Percentiles rank a stretch among this genome's conserved stretches.
phyloP scores from a whole-genome alignment of 2,329 filamentous ascomycete genomes.

The Calonectria pseudoturangicola region DNA sequence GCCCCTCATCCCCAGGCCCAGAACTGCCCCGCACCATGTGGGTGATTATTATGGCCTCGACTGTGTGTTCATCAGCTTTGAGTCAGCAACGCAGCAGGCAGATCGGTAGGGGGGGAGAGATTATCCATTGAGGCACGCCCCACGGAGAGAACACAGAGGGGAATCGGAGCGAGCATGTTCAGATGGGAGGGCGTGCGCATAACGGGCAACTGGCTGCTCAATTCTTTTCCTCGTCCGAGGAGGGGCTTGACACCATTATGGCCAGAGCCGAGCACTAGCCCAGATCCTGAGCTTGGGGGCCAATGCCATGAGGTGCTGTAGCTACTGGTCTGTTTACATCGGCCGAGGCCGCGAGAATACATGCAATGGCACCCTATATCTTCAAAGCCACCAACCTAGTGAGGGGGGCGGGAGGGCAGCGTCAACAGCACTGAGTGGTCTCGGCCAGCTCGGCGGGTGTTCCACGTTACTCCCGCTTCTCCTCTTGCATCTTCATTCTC shows the following conservation, averaged over 20 bases:
- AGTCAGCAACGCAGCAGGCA: constrained; percentile 35
- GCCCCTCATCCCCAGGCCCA: constrained; percentile 14
- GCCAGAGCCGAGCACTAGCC: constrained; percentile 8
- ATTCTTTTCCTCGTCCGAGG: background rate
- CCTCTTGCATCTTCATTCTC: background rate
- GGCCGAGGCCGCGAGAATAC: constrained; percentile 5
- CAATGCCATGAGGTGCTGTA: background rate
- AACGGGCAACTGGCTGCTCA: background rate
- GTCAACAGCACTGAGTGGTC: background rate
- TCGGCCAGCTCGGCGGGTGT: constrained; percentile 19
- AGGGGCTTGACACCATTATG: constrained; percentile 10
- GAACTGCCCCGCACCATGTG: constrained; percentile 20
- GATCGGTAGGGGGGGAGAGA: background rate
- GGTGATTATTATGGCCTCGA: constrained; percentile 31
- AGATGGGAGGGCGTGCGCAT: constrained; percentile 3
- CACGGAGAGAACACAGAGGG: background rate
- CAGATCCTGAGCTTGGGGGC: constrained; percentile 3
- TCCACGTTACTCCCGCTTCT: background rate
- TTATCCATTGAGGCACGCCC: constrained; percentile 12
- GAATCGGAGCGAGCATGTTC: background rate
- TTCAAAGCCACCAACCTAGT: background rate
- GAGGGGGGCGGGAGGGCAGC: background rate
- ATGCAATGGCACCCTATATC: constrained; percentile 11
- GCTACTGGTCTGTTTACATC: background rate
- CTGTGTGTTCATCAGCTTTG: constrained; percentile 44